These are phyloP conservation scores for Nectriaceae sp. DNA, from an alignment of 2,329 filamentous ascomycete species.

Conservation along the genomic window DNA sequence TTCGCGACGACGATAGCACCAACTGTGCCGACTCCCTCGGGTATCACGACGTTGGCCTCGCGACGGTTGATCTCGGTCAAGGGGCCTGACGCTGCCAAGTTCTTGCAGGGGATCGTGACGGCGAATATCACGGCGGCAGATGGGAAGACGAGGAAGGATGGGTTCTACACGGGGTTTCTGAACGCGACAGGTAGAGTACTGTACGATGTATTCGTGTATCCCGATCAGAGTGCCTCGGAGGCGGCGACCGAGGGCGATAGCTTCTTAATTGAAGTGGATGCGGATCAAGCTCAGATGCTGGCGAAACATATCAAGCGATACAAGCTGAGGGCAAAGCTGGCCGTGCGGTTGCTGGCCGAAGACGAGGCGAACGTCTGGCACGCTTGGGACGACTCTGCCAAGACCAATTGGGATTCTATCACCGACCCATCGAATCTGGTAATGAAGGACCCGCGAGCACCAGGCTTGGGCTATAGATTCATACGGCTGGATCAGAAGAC, in stretches of 20 bases:
- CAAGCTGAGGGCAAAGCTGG: slow-evolving; percentile 80
- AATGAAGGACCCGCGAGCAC: slow-evolving; percentile 55
- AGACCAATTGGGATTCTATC: slow-evolving; percentile 21
- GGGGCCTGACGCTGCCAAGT: slow-evolving; percentile 78
- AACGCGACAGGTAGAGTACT: slow-evolving; percentile 83
- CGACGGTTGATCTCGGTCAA: slow-evolving; percentile 78
- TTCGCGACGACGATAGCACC: slow-evolving; percentile 32
- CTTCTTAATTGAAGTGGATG: slow-evolving; percentile 82
- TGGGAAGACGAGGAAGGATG: slow-evolving; percentile 42
- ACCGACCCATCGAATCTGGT: slow-evolving; percentile 31
- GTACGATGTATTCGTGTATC: slow-evolving; percentile 90
- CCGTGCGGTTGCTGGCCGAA: slow-evolving; percentile 63
- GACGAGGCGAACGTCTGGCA: slow-evolving; percentile 72
- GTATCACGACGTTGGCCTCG: slow-evolving; percentile 62
- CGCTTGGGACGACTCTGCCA: slow-evolving; percentile 63
- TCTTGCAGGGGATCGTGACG: slow-evolving; percentile 86
- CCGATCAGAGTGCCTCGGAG: slow-evolving; percentile 41
- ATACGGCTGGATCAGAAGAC: slow-evolving; percentile 33
- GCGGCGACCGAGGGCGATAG: slow-evolving; percentile 29
- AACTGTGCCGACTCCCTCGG: slow-evolving; percentile 46
- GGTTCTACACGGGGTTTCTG: slow-evolving; percentile 82
- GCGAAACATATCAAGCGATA: slow-evolving; percentile 78
- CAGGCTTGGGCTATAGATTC: slow-evolving; percentile 57
- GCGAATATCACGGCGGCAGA: slow-evolving; percentile 47
- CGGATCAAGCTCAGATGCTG: slow-evolving; percentile 61